These are phyloP conservation scores for Sophora flavescens DNA, from an alignment of 306 rosid species.

Conservation along the genomic window DNA sequence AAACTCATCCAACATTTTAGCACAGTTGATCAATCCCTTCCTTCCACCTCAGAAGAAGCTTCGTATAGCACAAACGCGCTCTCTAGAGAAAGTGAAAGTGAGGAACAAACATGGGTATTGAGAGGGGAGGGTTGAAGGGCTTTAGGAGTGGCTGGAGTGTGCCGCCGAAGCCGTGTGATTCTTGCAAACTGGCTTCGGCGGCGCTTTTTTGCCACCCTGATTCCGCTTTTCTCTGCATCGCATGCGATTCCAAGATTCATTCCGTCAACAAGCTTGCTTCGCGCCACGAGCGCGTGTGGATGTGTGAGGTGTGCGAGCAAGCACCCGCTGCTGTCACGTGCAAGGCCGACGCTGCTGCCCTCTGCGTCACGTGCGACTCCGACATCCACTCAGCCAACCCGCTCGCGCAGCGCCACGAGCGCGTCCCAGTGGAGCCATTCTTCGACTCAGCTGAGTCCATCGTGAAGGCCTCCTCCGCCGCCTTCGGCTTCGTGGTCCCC, in stretches of 20 bases:
- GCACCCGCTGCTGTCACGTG: slow-evolving; percentile 94
- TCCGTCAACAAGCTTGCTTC: slow-evolving; percentile 63
- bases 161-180: slow-evolving; percentile 76
- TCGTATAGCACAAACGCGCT: no score
- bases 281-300: slow-evolving; percentile 91
- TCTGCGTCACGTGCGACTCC: slow-evolving; percentile 88
- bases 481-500: slow-evolving; percentile 49
- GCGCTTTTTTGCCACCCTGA: slow-evolving; percentile 75
- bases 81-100: no score
- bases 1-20: slow-evolving; percentile 20
- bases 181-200: slow-evolving; percentile 70
- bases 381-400: slow-evolving; percentile 97
- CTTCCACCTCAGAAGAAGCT: neutral
- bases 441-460: slow-evolving; percentile 67
- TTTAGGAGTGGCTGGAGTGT: slow-evolving; percentile 57
- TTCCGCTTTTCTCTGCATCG: slow-evolving; percentile 81
- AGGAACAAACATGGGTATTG: slow-evolving; percentile 61
- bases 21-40: no score
- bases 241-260: slow-evolving; percentile 82
- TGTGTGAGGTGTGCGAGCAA: slow-evolving; percentile 96
- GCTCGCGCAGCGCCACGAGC: slow-evolving; percentile 90
- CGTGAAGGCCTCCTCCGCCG: slow-evolving; percentile 54
- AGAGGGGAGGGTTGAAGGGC: slow-evolving; percentile 47
- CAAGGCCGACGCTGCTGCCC: slow-evolving; percentile 95
- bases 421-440: slow-evolving; percentile 89